Base-by-base conservation (phyloP, 257 asterid genomes). In the Vinca minor region DNA sequence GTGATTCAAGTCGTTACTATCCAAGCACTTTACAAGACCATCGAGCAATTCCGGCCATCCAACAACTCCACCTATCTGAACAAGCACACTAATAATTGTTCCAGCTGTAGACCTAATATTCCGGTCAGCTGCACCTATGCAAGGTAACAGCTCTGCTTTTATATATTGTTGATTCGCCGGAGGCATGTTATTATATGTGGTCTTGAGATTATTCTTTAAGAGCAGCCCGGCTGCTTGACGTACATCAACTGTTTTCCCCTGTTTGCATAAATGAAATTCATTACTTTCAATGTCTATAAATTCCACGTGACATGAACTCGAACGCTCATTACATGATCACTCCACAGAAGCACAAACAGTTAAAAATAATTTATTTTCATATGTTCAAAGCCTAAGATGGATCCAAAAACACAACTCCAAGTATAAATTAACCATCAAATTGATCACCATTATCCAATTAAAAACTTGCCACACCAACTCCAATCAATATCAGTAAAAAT, bases 211-310 rank as follows among this genome's bases (percentile, higher is more conserved):
- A 73, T 93, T 93, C 76, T 93, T 93, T 72, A 93, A 81, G 46
- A 93, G 90, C 78, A 93, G 72, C 60, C 99, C 99, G 35, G 99
- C 97, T 59, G 99, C 96, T 82, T 93, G 99, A 70, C 99, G 85
- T 69, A 86, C 77, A 83, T 93, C 99, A 66, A 93, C 84, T 5
- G 94, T 77, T 72, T 72, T 85, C 25, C 91, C 99, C 99, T 93
- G 89, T 68, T 20, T 34, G 29, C 8, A 31, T 23, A 61, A 31
- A 25, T 12, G 26, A 57, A 49, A 54, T 28, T 35, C 63, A 58
- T 13, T n/a, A 10, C 36, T 64, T 32, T 44, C 41, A 39, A 42
- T 23, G 18, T 17, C 61, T 36, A 28, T 5, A 54, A 28, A 53
- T 28, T 4, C 13, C 0, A 0, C 4, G 1, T 11, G 0, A 0